Evolutionary conservation across 108 stramenopile genomes (phyloP).

Genomic region (Mediolabrus comicus): DNA sequence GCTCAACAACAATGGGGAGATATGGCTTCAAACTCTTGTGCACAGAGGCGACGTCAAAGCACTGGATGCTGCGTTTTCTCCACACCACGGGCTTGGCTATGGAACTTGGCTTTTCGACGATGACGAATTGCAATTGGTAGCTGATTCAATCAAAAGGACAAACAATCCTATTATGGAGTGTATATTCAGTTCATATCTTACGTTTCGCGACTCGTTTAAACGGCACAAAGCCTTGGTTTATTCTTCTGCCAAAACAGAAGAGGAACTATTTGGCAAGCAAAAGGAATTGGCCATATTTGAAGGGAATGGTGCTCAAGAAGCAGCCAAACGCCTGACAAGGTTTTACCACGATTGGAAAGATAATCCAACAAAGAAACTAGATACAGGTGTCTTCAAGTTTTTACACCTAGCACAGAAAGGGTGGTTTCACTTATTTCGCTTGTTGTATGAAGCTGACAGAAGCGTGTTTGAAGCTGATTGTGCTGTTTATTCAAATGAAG

Average conservation of each 20-base stretch:
- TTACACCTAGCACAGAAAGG: background rate
- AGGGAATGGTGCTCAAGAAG: background rate
- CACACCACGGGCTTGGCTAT: background rate
- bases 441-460: background rate
- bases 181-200: background rate
- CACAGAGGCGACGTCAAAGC: constrained; percentile 7
- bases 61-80: constrained; percentile 4
- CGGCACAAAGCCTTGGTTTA: background rate
- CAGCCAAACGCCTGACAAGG: background rate
- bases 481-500: background rate
- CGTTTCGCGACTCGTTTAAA: background rate
- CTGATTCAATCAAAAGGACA: background rate
- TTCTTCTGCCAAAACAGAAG: background rate
- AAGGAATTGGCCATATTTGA: background rate
- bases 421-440: background rate
- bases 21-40: constrained; percentile 11
- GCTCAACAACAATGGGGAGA: background rate
- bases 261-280: background rate
- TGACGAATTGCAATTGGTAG: background rate
- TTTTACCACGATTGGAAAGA: background rate
- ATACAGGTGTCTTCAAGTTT: background rate
- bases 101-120: background rate
- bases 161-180: background rate
- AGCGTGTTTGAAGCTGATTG: background rate
- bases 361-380: background rate